Conservation (phyloP, 805 yeast species). For the Metschnikowia lochheadii region DNA sequence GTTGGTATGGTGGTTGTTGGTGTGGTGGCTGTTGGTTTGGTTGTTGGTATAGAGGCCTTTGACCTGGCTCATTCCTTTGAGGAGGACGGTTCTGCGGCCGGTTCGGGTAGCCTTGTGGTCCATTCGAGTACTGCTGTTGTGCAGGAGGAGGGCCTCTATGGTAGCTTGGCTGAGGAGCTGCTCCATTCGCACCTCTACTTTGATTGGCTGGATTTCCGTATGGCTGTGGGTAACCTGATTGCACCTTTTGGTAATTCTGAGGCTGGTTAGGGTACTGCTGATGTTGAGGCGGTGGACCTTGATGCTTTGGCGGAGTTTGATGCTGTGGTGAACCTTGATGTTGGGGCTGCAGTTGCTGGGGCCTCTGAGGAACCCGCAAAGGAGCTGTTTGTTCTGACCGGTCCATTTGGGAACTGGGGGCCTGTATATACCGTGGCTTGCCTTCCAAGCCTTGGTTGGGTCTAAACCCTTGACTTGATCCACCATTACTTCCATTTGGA, state of each 20-base stretch:
- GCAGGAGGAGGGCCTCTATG: background rate
- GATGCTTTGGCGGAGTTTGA: background rate
- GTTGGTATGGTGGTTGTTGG: background rate
- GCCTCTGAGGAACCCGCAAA: background rate
- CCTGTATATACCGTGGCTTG: conserved; percentile 30
- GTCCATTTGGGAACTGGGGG: conserved; percentile 22
- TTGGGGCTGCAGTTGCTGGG: background rate
- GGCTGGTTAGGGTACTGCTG: background rate
- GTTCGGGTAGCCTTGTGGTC: background rate
- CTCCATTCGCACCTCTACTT: background rate
- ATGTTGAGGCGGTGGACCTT: background rate
- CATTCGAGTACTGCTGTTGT: background rate
- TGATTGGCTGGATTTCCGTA: background rate
- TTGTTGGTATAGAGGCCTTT: background rate
- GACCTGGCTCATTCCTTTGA: no score
- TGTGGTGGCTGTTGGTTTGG: background rate
- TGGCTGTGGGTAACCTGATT: background rate
- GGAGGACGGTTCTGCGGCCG: conserved; percentile 3
- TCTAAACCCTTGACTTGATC: background rate
- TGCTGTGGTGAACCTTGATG: background rate
- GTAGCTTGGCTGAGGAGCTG: background rate
- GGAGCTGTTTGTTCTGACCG: background rate
- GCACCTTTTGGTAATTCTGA: background rate
- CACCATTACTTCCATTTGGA: background rate
- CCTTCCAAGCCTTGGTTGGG: conserved; percentile 3